Evolutionary conservation across 140 eudicot genomes (phyloP).

Genomic region (Stevia rebaudiana): DNA sequence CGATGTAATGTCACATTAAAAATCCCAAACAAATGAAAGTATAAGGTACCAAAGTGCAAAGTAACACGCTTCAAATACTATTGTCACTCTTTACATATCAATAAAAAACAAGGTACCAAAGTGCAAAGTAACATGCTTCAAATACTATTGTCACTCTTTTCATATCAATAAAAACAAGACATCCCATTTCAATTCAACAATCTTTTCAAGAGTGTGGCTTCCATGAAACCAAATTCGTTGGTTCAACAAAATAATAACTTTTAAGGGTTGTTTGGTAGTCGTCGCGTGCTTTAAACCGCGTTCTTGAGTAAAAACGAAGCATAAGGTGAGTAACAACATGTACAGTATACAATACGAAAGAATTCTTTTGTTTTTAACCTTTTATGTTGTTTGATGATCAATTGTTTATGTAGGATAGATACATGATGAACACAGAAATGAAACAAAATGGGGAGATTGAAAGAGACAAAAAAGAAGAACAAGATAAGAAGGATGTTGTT

Average conservation of each 20-base stretch:
- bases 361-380: neutral
- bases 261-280: constrained; percentile 14
- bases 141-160: constrained; percentile 20
- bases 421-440: constrained; percentile 30
- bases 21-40: constrained; percentile 21
- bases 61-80: constrained; percentile 34
- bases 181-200: constrained; percentile 11
- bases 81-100: too few relatives aligned
- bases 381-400: constrained; percentile 14
- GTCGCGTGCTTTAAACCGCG: neutral
- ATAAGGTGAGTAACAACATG: constrained; percentile 20
- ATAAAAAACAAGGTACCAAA: constrained; percentile 34
- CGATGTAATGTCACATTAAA: constrained; percentile 24
- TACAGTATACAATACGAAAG: neutral
- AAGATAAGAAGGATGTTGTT: constrained; percentile 19
- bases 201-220: constrained; percentile 23
- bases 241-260: neutral
- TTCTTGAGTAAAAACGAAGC: constrained; percentile 2
- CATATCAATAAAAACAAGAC: constrained; percentile 21
- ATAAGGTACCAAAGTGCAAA: constrained; percentile 35
- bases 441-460: constrained; percentile 34
- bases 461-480: constrained; percentile 33
- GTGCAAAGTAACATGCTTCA: constrained; percentile 37
- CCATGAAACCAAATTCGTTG: neutral
- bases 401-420: constrained; percentile 19